phyloP scores from a whole-genome alignment of 192 early-diverging fungal genomes.

The Piromyces finnis region DNA sequence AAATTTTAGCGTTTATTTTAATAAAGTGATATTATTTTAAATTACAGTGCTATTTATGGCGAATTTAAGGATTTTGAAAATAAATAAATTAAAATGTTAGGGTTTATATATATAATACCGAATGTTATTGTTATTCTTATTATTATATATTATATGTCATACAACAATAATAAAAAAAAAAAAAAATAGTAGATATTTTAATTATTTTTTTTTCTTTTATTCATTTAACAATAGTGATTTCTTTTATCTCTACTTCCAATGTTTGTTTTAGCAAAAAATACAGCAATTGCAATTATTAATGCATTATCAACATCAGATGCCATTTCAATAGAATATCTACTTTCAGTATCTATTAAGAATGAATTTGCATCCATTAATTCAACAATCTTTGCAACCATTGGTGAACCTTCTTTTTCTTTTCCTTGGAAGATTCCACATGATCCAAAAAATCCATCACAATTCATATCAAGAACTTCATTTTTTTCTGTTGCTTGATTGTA shows the following conservation, averaged over 20 bases:
- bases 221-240: neutral
- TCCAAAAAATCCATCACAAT: neutral
- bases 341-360: neutral
- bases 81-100: too few species aligned
- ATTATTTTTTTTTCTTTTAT: too few species aligned
- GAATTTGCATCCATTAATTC: neutral
- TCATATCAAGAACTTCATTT: neutral
- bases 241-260: neutral
- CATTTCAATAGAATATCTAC: neutral
- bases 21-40: too few species aligned
- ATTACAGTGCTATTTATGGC: too few species aligned
- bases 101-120: too few species aligned
- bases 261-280: neutral
- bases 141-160: too few species aligned
- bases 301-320: neutral
- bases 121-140: too few species aligned
- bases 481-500: neutral
- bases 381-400: neutral
- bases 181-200: too few species aligned
- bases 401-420: neutral
- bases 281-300: neutral
- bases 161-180: too few species aligned
- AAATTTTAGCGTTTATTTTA: too few species aligned
- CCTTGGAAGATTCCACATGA: neutral
- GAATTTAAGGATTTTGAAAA: too few species aligned